phyloP scores from a whole-genome alignment of 176 grass and related monocot genomes.

The Olyra latifolia region DNA sequence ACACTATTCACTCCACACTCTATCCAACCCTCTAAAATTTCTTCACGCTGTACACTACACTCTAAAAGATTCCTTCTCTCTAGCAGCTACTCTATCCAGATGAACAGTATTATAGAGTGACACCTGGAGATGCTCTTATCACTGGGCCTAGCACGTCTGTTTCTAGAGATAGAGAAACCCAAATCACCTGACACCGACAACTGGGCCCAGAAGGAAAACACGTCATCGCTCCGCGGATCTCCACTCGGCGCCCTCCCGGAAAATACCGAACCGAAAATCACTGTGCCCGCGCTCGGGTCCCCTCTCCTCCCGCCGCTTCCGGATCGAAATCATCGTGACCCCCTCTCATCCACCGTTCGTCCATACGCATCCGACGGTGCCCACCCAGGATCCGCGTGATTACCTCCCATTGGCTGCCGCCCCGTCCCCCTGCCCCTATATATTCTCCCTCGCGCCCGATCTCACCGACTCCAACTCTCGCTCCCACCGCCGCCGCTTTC shows the following conservation, averaged over 20 bases:
- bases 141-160: too few relatives aligned
- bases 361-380: constrained; percentile 15
- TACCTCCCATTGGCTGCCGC: constrained; percentile 42
- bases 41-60: too few relatives aligned
- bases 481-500: not conserved
- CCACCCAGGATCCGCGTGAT: constrained; percentile 51
- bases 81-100: too few relatives aligned
- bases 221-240: not conserved
- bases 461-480: too few relatives aligned
- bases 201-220: not conserved
- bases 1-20: too few relatives aligned
- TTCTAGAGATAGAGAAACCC: too few relatives aligned
- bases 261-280: constrained; percentile 10
- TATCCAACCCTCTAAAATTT: too few relatives aligned
- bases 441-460: not conserved
- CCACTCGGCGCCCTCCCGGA: not conserved
- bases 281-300: not conserved
- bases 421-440: constrained; percentile 26
- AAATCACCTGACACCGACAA: not conserved
- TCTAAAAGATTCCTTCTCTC: too few relatives aligned
- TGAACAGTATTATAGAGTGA: too few relatives aligned
- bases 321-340: constrained; percentile 9
- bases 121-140: too few relatives aligned
- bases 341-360: constrained; percentile 23
- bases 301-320: constrained; percentile 21